Evolutionary conservation across 768 basidiomycete genomes (phyloP).

Genomic region (Pleurotus citrinopileatus): DNA sequence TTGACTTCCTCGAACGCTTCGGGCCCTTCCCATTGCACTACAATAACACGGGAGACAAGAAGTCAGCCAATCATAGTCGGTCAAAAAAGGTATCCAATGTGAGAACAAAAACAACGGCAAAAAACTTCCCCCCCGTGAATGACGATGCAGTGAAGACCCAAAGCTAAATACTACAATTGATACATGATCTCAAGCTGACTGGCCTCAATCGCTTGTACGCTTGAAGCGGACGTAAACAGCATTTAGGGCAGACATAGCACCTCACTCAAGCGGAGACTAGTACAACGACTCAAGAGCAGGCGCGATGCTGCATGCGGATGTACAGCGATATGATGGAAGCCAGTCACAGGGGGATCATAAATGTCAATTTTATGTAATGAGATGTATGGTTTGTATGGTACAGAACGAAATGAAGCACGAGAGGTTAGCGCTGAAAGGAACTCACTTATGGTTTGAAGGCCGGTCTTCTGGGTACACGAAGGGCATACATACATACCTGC

Average conservation of each 20-base stretch:
- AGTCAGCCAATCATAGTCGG: conserved; percentile 12
- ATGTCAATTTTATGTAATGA: conserved; percentile 16
- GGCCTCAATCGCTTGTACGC: not conserved
- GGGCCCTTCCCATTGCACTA: conserved; percentile 75
- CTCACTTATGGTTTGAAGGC: conserved; percentile 76
- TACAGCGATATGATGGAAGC: conserved; percentile 17
- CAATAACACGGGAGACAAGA: conserved; percentile 22
- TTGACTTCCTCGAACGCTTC: conserved; percentile 51
- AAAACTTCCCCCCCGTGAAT: too few relatives aligned
- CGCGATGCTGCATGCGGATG: conserved; percentile 14
- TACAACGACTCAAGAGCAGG: conserved; percentile 25
- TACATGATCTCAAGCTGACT: not conserved
- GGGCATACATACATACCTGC: conserved; percentile 58
- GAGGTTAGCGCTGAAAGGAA: conserved; percentile 28
- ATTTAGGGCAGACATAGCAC: conserved; percentile 13
- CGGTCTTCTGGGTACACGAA: conserved; percentile 56
- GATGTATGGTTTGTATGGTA: not conserved
- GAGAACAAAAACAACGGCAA: not conserved
- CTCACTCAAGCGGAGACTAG: conserved; percentile 30
- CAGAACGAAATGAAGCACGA: conserved; percentile 1
- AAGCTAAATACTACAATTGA: not conserved
- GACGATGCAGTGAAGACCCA: too few relatives aligned
- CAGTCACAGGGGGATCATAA: conserved; percentile 14
- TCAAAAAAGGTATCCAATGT: not conserved
- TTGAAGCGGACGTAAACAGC: not conserved